These are phyloP conservation scores for Sesbania bispinosa DNA, from an alignment of 306 rosid genomes.

Conservation along the genomic window DNA sequence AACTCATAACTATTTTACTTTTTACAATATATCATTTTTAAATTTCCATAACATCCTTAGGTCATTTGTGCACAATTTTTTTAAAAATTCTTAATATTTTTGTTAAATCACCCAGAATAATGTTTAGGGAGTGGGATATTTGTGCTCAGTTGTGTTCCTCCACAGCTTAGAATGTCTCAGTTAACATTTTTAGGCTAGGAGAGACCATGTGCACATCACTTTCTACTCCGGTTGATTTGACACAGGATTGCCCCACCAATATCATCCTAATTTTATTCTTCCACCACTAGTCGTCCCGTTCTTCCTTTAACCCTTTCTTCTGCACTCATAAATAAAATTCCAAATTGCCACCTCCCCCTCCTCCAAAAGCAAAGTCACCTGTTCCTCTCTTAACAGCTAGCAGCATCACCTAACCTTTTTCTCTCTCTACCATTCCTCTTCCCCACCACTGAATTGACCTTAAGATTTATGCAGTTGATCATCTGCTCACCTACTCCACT, in stretches of 20 bases:
- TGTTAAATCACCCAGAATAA: not conserved
- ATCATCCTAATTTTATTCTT: slow-evolving; percentile 12
- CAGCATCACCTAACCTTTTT: slow-evolving; percentile 26
- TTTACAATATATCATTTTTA: not conserved
- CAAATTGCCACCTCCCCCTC: slow-evolving; percentile 21
- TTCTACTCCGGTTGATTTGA: slow-evolving; percentile 24
- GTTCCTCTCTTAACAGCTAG: slow-evolving; percentile 25
- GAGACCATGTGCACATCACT: slow-evolving; percentile 44
- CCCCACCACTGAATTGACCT: not conserved
- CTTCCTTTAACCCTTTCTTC: slow-evolving; percentile 1
- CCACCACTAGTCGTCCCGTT: slow-evolving; percentile 15
- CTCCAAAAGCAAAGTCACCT: slow-evolving; percentile 26
- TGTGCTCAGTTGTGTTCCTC: not conserved
- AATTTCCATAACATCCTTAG: not conserved
- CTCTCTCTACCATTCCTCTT: not conserved
- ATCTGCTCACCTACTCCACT: slow-evolving; percentile 24
- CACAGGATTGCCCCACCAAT: slow-evolving; percentile 24
- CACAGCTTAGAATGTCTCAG: not conserved
- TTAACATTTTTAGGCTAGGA: not conserved
- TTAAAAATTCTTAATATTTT: too few species aligned
- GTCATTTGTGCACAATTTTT: not conserved
- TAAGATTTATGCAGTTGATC: slow-evolving; percentile 1
- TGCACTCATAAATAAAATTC: slow-evolving; percentile 23
- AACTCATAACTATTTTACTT: too few species aligned
- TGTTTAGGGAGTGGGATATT: not conserved